Conservation (phyloP, 805 yeast species). For the Lachancea sp. region DNA sequence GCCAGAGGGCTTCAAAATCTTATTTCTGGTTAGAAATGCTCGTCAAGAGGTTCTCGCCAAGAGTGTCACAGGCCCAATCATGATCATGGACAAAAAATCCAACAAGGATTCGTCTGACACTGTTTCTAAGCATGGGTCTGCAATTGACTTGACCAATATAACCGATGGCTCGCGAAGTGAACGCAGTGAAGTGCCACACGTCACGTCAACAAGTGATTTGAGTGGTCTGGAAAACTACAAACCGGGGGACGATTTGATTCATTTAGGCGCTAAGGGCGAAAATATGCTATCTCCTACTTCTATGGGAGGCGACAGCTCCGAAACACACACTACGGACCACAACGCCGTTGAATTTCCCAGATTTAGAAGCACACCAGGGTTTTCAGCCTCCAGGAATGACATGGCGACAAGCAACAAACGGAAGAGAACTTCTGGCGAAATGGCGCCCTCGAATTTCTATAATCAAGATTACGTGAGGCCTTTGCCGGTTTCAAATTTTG, state of each 20-base stretch:
- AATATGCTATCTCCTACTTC: slow-evolving; percentile 55
- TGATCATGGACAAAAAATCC: slow-evolving; percentile 88
- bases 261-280: slow-evolving; percentile 9
- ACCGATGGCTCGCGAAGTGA: slow-evolving; percentile 8
- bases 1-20: slow-evolving; percentile 70
- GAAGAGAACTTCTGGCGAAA: slow-evolving; percentile 14
- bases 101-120: slow-evolving; percentile 12
- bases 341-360: not conserved
- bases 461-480: slow-evolving; percentile 2
- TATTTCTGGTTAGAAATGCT: slow-evolving; percentile 60
- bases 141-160: slow-evolving; percentile 11
- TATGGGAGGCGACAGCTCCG: slow-evolving; percentile 54
- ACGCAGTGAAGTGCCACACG: slow-evolving; percentile 7
- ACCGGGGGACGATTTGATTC: slow-evolving; percentile 2
- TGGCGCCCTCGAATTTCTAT: not conserved
- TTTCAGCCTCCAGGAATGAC: slow-evolving; percentile 14
- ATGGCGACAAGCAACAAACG: slow-evolving; percentile 16
- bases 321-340: slow-evolving; percentile 31
- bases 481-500: not conserved
- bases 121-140: slow-evolving; percentile 17
- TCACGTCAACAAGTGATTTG: slow-evolving; percentile 9
- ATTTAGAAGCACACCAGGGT: not conserved
- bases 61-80: slow-evolving; percentile 63
- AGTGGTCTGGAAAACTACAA: slow-evolving; percentile 7
- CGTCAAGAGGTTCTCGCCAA: slow-evolving; percentile 63